These are phyloP conservation scores for Puccinia brachypodii DNA, from an alignment of 1,284 basidiomycete species.

Conservation along the genomic window DNA sequence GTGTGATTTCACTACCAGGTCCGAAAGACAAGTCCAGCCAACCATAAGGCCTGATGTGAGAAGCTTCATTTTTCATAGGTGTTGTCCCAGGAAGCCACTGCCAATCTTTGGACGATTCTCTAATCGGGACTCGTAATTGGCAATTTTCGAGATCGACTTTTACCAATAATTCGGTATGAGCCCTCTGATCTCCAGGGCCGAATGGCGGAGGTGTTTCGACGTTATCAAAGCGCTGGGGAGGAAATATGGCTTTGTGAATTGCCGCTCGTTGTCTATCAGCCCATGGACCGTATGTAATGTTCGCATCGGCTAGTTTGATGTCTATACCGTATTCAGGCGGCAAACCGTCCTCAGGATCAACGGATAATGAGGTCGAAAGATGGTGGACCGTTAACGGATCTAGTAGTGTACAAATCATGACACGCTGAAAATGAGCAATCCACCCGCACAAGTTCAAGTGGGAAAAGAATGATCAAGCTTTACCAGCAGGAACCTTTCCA, in stretches of 20 bases:
- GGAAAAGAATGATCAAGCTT: not conserved
- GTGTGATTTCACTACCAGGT: conserved; percentile 76
- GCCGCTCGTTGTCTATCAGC: conserved; percentile 79
- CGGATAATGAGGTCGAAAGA: conserved; percentile 52
- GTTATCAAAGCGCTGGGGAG: conserved; percentile 74
- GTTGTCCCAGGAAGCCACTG: not conserved
- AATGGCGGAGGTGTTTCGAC: conserved; percentile 64
- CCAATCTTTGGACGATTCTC: conserved; percentile 75
- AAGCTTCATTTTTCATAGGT: not conserved
- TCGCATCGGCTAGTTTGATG: conserved; percentile 71
- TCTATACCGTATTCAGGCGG: conserved; percentile 92
- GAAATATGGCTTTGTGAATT: conserved; percentile 75
- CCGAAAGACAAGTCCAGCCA: conserved; percentile 74
- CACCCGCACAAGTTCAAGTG: not conserved
- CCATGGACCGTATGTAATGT: conserved; percentile 86
- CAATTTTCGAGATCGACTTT: conserved; percentile 78
- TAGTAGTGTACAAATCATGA: not conserved
- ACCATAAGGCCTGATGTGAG: conserved; percentile 62
- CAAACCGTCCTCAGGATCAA: conserved; percentile 66
- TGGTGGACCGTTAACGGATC: conserved; percentile 14
- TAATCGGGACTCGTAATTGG: conserved; percentile 75
- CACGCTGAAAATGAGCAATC: conserved; percentile 36
- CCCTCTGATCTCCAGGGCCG: conserved; percentile 72
- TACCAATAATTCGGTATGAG: conserved; percentile 74
- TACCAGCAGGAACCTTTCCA: conserved; percentile 53